phyloP scores from a whole-genome alignment of 1,284 basidiomycete genomes.

The Ganoderma resinaceum region DNA sequence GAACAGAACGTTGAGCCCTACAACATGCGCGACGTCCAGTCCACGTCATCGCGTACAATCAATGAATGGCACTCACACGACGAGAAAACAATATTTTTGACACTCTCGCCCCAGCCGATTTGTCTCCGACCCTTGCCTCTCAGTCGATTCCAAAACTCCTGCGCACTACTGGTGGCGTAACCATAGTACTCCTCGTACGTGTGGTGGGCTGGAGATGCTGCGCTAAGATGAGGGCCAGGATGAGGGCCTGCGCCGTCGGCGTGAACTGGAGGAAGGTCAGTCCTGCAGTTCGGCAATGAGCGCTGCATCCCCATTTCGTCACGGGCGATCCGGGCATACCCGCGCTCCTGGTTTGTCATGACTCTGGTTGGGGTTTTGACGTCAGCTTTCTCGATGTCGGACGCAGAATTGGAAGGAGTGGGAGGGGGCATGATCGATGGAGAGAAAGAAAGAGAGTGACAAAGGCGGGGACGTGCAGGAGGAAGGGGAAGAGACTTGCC shows the following conservation, averaged over 20 bases:
- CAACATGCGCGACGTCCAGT: not conserved
- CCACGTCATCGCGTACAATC: not conserved
- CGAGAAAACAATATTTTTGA: slow-evolving; percentile 52
- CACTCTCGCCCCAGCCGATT: slow-evolving; percentile 53
- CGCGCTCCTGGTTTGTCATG: slow-evolving; percentile 25
- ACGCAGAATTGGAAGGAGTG: slow-evolving; percentile 6
- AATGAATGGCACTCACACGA: slow-evolving; percentile 54
- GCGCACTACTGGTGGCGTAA: slow-evolving; percentile 15
- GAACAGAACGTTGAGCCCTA: slow-evolving; percentile 35
- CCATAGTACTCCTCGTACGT: slow-evolving; percentile 8
- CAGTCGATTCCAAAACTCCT: slow-evolving; percentile 54
- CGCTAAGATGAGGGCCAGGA: not conserved
- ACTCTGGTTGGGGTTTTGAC: slow-evolving; percentile 15
- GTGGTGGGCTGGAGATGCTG: not conserved
- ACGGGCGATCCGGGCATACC: slow-evolving; percentile 17
- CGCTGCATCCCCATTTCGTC: slow-evolving; percentile 13
- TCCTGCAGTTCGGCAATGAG: slow-evolving; percentile 14
- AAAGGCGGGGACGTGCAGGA: not conserved
- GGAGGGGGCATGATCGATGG: not conserved
- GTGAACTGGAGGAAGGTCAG: not conserved
- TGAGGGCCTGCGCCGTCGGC: not conserved
- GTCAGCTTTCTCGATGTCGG: slow-evolving; percentile 19
- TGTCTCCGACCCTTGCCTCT: slow-evolving; percentile 55
- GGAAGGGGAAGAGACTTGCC: slow-evolving; percentile 21
- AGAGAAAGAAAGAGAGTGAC: not conserved